These are phyloP conservation scores for Epithele typhae DNA, from an alignment of 768 basidiomycete species.

Conservation along the genomic window DNA sequence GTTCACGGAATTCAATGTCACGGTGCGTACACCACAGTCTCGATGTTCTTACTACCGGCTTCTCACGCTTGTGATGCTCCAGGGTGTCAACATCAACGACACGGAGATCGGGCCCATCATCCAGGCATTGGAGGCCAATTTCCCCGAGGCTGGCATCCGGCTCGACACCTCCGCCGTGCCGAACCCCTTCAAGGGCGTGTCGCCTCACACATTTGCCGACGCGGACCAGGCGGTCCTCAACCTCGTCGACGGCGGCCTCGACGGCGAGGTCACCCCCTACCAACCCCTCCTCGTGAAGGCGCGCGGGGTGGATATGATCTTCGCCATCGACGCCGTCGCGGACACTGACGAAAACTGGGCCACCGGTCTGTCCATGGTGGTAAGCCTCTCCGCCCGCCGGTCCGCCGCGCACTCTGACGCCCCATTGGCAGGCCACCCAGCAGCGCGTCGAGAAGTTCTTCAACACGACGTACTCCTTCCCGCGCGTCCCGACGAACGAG, in stretches of 20 bases:
- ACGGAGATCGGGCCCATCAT: too few species aligned
- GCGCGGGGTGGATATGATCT: slow-evolving; percentile 66
- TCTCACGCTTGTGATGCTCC: too few species aligned
- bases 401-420: neutral
- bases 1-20: slow-evolving; percentile 48
- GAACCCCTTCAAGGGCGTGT: slow-evolving; percentile 50
- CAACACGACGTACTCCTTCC: slow-evolving; percentile 36
- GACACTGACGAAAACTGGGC: slow-evolving; percentile 54
- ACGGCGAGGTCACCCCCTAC: slow-evolving; percentile 66
- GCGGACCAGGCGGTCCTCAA: slow-evolving; percentile 48
- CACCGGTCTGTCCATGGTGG: slow-evolving; percentile 48
- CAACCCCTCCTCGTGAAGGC: slow-evolving; percentile 67
- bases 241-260: slow-evolving; percentile 69
- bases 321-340: slow-evolving; percentile 65
- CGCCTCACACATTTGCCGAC: slow-evolving; percentile 47
- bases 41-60: too few species aligned
- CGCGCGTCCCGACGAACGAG: slow-evolving; percentile 52
- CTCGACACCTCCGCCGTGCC: slow-evolving; percentile 15
- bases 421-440: slow-evolving; percentile 46
- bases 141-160: slow-evolving; percentile 7
- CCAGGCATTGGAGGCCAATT: slow-evolving; percentile 30
- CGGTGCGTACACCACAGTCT: slow-evolving; percentile 17
- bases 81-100: too few species aligned
- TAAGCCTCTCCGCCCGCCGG: slow-evolving; percentile 14
- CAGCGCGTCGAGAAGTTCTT: slow-evolving; percentile 34